Evolutionary conservation across 2,329 filamentous ascomycete species (phyloP), one percentile per base, ranked within the genome.

Genomic region (Sphaerulina musiva): DNA sequence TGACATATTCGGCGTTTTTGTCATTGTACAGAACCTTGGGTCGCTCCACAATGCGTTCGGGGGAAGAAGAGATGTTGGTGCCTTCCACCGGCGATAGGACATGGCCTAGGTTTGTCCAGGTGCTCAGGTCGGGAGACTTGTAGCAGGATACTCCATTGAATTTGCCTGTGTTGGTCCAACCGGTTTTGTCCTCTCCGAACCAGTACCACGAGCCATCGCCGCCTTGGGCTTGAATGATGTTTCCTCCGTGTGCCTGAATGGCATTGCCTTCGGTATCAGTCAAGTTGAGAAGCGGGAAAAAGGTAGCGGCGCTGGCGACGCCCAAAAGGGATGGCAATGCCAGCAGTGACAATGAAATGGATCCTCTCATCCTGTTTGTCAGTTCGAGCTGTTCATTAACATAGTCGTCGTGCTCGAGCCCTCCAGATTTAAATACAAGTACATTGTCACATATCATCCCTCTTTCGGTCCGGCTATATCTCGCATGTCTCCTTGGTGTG

Each of bases 91-190:
- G 74, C 0, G 79, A 79, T 1, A 87, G 72, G 0, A 86, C 72
- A 0, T 81, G 78, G 10, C 80, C 79, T 34, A 78, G 79, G 54
- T 80, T 82, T 0, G 72, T 79, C 84, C 84, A 87, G 59, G 83
- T 76, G 0, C 84, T 78, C 0, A 87, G 74, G 66, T 87, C 74
- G 10, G 73, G 74, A 11, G 80, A 84, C 0, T 79, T 80, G 67
- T 86, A 87, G 69, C 84, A 87, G 66, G 85, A 86, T 60, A 87
- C 73, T 48, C 82, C 82, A 55, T 81, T 78, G 67, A 86, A 87
- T 34, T 48, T 51, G 17, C 58, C 60, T 32, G 54, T 55, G 0
- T 73, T 69, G 1, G 73, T 76, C 23, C 83, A 82, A n/a, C 78
- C 70, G 1, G 80, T 79, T 67, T 87, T 86, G 70, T 87, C 84